A percentile compares a stretch with the other conserved stretches of the same genome.
These are phyloP conservation scores for Haemoproteus tartakovskyi DNA, from an alignment of 169 alveolate species.

Conservation along the genomic window DNA sequence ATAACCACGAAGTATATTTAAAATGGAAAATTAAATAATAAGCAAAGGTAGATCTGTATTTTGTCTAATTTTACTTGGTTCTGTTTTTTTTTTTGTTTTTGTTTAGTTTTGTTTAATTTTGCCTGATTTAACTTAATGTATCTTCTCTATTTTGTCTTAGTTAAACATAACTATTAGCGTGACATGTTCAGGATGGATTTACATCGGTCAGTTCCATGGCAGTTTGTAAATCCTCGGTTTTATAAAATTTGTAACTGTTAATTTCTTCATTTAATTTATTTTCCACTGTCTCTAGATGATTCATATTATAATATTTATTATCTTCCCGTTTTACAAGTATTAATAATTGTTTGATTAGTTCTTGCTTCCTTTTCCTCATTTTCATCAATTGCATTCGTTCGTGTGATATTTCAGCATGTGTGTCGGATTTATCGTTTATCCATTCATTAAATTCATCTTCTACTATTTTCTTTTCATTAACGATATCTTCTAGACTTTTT, in stretches of 20 bases:
- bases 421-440: constrained; percentile 23
- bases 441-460: constrained; percentile 31
- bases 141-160: too few species aligned
- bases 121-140: too few species aligned
- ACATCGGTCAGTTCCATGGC: constrained; percentile 36
- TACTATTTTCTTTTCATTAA: constrained; percentile 4
- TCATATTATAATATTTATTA: constrained; percentile 32
- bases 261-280: constrained; percentile 19
- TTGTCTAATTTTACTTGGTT: too few species aligned
- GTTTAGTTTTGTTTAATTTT: too few species aligned
- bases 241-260: constrained; percentile 24
- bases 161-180: too few species aligned
- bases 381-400: constrained; percentile 23
- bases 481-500: constrained; percentile 10
- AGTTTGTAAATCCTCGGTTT: constrained; percentile 6
- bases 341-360: constrained; percentile 17
- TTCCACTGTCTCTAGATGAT: constrained; percentile 45
- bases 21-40: too few species aligned
- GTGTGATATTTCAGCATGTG: constrained; percentile 15
- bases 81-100: too few species aligned
- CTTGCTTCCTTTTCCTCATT: constrained; percentile 48
- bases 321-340: constrained; percentile 34
- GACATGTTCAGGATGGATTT: too few species aligned
- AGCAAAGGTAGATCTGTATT: too few species aligned
- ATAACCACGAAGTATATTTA: too few species aligned